These are phyloP conservation scores for Penicillium sp. DNA, from an alignment of 2,329 filamentous ascomycete species.

Conservation along the genomic window DNA sequence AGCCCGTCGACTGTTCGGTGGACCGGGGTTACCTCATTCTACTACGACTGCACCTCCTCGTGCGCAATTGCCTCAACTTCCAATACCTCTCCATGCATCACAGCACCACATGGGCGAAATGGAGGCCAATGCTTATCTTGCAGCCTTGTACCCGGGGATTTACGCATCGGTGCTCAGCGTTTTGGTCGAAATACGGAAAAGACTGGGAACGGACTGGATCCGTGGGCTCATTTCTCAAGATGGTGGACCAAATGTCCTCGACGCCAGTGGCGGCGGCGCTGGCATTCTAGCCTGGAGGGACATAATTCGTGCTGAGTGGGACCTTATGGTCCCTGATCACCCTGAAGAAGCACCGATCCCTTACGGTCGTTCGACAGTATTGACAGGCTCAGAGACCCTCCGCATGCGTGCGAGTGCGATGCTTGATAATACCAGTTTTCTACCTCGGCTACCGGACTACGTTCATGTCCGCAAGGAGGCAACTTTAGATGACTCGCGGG, in stretches of 20 bases:
- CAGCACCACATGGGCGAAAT: conserved; percentile 59
- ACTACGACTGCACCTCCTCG: conserved; percentile 62
- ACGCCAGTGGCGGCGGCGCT: conserved; percentile 61
- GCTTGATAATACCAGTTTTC: conserved; percentile 83
- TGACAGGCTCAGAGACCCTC: conserved; percentile 72
- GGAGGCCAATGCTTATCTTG: conserved; percentile 59
- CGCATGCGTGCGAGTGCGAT: conserved; percentile 72
- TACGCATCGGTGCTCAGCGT: conserved; percentile 58
- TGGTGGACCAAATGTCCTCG: conserved; percentile 57
- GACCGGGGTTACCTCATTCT: conserved; percentile 70
- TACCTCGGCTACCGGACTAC: conserved; percentile 88
- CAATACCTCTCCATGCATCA: conserved; percentile 56
- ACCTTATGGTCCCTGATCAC: conserved; percentile 56
- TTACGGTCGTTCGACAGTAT: conserved; percentile 71
- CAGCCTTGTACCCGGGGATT: conserved; percentile 59
- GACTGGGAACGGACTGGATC: conserved; percentile 59
- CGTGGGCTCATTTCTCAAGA: conserved; percentile 55
- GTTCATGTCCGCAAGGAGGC: conserved; percentile 60
- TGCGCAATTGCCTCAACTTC: conserved; percentile 52
- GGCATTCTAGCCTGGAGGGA: conserved; percentile 64
- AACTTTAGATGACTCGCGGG: conserved; percentile 56
- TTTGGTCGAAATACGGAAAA: conserved; percentile 59
- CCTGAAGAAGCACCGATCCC: conserved; percentile 42
- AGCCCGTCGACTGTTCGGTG: conserved; percentile 73
- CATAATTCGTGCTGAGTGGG: conserved; percentile 77